phyloP scores from a whole-genome alignment of 352 stramenopile species.

The Phytophthora fragariaefolia region DNA sequence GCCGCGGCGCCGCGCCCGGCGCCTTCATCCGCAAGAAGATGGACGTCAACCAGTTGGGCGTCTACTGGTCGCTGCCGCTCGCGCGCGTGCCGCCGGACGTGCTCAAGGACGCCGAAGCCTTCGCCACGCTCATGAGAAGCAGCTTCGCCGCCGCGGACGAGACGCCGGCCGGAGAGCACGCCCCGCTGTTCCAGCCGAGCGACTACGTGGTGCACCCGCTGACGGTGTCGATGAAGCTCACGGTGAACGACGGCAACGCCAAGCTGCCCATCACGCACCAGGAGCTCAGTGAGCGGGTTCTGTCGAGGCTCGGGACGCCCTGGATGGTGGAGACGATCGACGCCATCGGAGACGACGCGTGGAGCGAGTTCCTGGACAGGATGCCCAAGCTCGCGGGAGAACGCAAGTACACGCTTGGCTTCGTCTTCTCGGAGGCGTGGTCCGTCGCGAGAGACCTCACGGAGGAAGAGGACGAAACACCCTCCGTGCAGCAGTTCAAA shows the following conservation, averaged over 20 bases:
- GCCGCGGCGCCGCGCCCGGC: slow-evolving; percentile 40
- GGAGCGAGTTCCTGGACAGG: slow-evolving; percentile 67
- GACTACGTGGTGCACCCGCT: slow-evolving; percentile 82
- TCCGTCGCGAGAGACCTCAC: slow-evolving; percentile 72
- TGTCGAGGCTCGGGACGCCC: slow-evolving; percentile 72
- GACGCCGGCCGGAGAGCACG: not conserved
- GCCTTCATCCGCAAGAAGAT: slow-evolving; percentile 83
- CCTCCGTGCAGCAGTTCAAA: slow-evolving; percentile 77
- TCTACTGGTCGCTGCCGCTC: slow-evolving; percentile 80
- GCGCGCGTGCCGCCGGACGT: slow-evolving; percentile 46
- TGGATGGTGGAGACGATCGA: slow-evolving; percentile 85
- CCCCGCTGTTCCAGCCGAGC: slow-evolving; percentile 45
- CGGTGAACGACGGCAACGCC: slow-evolving; percentile 80
- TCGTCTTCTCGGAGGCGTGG: slow-evolving; percentile 89
- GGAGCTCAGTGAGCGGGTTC: slow-evolving; percentile 72
- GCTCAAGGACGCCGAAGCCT: slow-evolving; percentile 62
- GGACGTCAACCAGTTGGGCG: slow-evolving; percentile 80
- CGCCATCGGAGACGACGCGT: slow-evolving; percentile 69
- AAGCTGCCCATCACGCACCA: slow-evolving; percentile 84
- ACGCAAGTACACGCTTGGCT: slow-evolving; percentile 83
- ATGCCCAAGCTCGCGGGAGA: slow-evolving; percentile 80
- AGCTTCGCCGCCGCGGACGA: slow-evolving; percentile 44
- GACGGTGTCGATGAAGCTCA: slow-evolving; percentile 81
- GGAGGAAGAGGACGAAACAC: slow-evolving; percentile 81
- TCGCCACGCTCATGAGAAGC: slow-evolving; percentile 75